Conservation (phyloP, 106 monocot species). For the Dendrobium nobile region DNA sequence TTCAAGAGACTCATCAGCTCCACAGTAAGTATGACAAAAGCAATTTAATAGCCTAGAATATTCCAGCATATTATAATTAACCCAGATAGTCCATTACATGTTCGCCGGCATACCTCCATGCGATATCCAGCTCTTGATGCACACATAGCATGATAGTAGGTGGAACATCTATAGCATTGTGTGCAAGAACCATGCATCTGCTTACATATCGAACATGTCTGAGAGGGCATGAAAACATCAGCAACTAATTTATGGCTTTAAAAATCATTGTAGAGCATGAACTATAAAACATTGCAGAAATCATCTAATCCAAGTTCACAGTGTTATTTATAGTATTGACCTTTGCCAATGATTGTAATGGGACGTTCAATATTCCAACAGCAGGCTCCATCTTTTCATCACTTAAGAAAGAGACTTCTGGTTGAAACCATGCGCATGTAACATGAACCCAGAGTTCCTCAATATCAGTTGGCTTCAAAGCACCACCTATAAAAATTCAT, state of each 20-base stretch:
- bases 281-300: slow-evolving; percentile 2
- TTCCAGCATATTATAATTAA: background rate
- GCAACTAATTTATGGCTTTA: background rate
- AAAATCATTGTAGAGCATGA: background rate
- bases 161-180: slow-evolving; percentile 75
- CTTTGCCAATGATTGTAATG: slow-evolving; percentile 71
- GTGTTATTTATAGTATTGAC: slow-evolving; percentile 25
- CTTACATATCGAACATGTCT: slow-evolving; percentile 90
- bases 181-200: slow-evolving; percentile 91
- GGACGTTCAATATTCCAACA: slow-evolving; percentile 65
- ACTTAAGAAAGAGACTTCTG: slow-evolving; percentile 75
- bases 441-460: slow-evolving; percentile 86
- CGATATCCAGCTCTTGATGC: slow-evolving; percentile 94
- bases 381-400: slow-evolving; percentile 95
- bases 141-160: slow-evolving; percentile 92
- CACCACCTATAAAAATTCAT: slow-evolving; percentile 49
- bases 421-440: slow-evolving; percentile 97
- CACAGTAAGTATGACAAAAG: no score
- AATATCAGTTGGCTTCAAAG: slow-evolving; percentile 84
- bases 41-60: background rate
- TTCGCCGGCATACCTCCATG: slow-evolving; percentile 71
- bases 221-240: slow-evolving; percentile 9
- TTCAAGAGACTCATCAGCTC: no score
- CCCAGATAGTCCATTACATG: background rate
- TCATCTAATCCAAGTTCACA: background rate